A percentile compares a stretch with the other conserved stretches of the same genome.
These are phyloP conservation scores for Diaporthe sp. DNA, from an alignment of 2,329 filamentous ascomycete genomes.

Conservation along the genomic window DNA sequence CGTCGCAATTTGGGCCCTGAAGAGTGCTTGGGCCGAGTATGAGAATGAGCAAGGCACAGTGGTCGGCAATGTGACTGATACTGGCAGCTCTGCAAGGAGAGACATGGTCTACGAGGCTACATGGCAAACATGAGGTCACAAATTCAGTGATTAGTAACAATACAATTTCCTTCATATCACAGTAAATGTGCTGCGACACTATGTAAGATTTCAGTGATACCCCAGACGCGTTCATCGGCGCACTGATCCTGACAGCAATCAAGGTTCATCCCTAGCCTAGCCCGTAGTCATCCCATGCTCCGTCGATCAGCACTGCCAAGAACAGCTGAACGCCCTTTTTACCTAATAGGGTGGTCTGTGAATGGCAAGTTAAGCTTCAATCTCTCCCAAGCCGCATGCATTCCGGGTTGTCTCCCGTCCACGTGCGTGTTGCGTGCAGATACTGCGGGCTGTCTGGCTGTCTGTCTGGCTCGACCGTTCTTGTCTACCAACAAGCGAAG, in stretches of 20 bases:
- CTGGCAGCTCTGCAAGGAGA: slow-evolving; percentile 25
- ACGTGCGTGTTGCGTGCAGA: not conserved
- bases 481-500: not conserved
- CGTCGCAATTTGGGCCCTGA: slow-evolving; percentile 49
- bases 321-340: slow-evolving; percentile 19
- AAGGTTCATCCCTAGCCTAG: not conserved
- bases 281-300: not conserved
- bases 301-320: slow-evolving; percentile 17
- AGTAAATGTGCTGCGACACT: not conserved
- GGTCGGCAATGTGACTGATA: slow-evolving; percentile 40
- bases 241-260: not conserved
- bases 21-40: slow-evolving; percentile 48
- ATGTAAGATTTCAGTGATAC: not conserved
- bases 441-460: too few relatives aligned
- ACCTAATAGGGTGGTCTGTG: not conserved
- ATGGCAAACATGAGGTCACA: not conserved
- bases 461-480: not conserved
- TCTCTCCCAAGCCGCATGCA: not conserved
- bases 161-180: not conserved
- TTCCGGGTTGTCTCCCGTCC: not conserved
- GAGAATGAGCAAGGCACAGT: slow-evolving; percentile 41
- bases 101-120: slow-evolving; percentile 38
- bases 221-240: not conserved
- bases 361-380: not conserved
- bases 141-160: not conserved